Evolutionary conservation across 495 filamentous ascomycete species (phyloP).

Genomic region (Annulohypoxylon stygium): DNA sequence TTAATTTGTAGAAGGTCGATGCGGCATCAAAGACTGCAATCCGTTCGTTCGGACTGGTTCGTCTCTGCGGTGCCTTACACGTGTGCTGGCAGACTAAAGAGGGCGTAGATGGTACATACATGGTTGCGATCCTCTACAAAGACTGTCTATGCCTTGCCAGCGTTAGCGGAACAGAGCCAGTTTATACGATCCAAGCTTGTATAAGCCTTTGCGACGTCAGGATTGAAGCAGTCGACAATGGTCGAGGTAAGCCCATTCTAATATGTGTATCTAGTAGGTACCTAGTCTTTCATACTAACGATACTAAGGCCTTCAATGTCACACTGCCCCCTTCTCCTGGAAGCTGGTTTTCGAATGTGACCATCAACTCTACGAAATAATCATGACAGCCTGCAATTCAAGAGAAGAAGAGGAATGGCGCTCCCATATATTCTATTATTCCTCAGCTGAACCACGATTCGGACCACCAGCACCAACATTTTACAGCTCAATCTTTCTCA

Average conservation of each 20-base stretch:
- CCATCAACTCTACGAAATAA: constrained; percentile 82
- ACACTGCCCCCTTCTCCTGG: constrained; percentile 89
- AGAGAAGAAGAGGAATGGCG: constrained; percentile 86
- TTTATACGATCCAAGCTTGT: constrained; percentile 80
- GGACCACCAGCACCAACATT: constrained; percentile 61
- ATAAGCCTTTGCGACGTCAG: constrained; percentile 77
- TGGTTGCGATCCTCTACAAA: constrained; percentile 88
- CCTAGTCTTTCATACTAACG: constrained; percentile 18
- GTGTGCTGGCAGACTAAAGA: constrained; percentile 81
- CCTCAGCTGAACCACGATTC: constrained; percentile 54
- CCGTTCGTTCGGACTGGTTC: constrained; percentile 82
- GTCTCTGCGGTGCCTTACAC: constrained; percentile 87
- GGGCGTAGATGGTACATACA: constrained; percentile 79
- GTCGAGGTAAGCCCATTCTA: constrained; percentile 71
- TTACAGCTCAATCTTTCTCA: constrained; percentile 72
- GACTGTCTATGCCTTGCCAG: constrained; percentile 84
- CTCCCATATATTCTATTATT: constrained; percentile 61
- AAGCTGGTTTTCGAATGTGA: constrained; percentile 88
- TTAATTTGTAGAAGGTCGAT: constrained; percentile 54
- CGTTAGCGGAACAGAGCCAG: constrained; percentile 67
- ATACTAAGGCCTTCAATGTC: constrained; percentile 80
- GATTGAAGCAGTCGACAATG: constrained; percentile 83
- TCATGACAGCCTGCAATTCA: constrained; percentile 88
- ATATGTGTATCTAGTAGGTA: not conserved
- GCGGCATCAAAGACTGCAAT: constrained; percentile 68